Evolutionary conservation across 2,329 filamentous ascomycete species (phyloP).

Genomic region (Onygenales sp.): DNA sequence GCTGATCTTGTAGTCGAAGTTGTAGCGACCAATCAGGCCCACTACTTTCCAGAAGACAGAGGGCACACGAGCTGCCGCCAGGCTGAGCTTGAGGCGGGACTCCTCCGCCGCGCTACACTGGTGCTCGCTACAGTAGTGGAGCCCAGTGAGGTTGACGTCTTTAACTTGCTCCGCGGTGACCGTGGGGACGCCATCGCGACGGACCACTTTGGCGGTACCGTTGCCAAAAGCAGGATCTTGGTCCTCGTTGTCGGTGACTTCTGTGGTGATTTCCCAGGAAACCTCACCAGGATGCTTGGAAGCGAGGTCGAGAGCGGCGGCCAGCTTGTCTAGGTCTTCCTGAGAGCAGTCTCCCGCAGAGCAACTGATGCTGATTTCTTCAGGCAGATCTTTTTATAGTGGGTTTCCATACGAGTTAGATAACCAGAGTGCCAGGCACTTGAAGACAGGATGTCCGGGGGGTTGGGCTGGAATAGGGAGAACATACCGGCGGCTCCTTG

Average conservation of each 20-base stretch:
- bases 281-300: constrained; percentile 1
- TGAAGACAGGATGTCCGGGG: too few relatives aligned
- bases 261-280: constrained; percentile 4
- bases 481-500: not conserved
- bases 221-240: not conserved
- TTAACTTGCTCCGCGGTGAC: not conserved
- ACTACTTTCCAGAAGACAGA: constrained; percentile 4
- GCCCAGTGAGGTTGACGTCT: not conserved
- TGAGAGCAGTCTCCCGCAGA: not conserved
- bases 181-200: not conserved
- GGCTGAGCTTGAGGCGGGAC: not conserved
- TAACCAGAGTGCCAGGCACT: too few relatives aligned
- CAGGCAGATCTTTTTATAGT: not conserved
- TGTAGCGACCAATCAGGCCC: constrained; percentile 3
- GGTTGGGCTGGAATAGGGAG: too few relatives aligned
- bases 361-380: not conserved
- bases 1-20: constrained; percentile 7
- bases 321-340: not conserved
- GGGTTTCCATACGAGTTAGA: too few relatives aligned
- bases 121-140: not conserved
- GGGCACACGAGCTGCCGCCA: constrained; percentile 4
- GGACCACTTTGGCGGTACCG: not conserved
- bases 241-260: not conserved
- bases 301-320: not conserved
- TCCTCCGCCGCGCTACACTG: constrained; percentile 4